A percentile compares a stretch with the other conserved stretches of the same genome.
These are phyloP conservation scores for Exophiala dermatitidis DNA, from an alignment of 2,329 filamentous ascomycete genomes.

Conservation along the genomic window DNA sequence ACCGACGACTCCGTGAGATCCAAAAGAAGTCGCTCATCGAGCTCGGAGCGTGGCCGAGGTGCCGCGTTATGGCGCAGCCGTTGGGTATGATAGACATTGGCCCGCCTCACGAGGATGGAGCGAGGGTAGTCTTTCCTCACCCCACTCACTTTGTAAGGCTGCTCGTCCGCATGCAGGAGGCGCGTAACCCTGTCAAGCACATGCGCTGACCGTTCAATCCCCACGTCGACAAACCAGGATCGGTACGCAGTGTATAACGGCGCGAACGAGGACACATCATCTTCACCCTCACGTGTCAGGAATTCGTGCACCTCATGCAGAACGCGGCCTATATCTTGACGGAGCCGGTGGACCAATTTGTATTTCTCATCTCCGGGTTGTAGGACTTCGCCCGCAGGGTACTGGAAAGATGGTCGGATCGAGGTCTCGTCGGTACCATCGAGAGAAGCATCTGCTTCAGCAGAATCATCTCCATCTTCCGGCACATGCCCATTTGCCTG, in stretches of 20 bases:
- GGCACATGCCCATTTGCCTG: conserved; percentile 35
- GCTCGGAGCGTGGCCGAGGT: conserved; percentile 76
- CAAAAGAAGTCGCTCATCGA: conserved; percentile 76
- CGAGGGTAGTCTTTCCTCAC: conserved; percentile 87
- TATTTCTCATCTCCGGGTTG: conserved; percentile 59
- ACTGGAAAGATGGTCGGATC: conserved; percentile 76
- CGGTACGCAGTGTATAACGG: conserved; percentile 85
- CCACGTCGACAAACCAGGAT: conserved; percentile 96
- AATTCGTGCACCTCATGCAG: conserved; percentile 81
- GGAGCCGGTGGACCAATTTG: conserved; percentile 67
- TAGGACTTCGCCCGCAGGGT: conserved; percentile 80
- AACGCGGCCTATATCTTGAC: conserved; percentile 70
- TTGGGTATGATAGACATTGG: conserved; percentile 89
- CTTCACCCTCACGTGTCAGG: conserved; percentile 74
- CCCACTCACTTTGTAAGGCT: conserved; percentile 90
- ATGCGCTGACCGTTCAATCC: conserved; percentile 90
- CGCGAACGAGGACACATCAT: conserved; percentile 93
- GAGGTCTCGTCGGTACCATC: conserved; percentile 52
- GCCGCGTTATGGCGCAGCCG: conserved; percentile 90
- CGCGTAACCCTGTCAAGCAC: conserved; percentile 80
- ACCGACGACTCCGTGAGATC: conserved; percentile 86
- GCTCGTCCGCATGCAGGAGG: conserved; percentile 76
- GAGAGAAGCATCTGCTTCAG: conserved; percentile 46
- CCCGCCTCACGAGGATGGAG: conserved; percentile 82
- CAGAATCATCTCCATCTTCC: conserved; percentile 27